Conservation (phyloP, 2,329 filamentous ascomycete species). For the Trichophyton schoenleinii region DNA sequence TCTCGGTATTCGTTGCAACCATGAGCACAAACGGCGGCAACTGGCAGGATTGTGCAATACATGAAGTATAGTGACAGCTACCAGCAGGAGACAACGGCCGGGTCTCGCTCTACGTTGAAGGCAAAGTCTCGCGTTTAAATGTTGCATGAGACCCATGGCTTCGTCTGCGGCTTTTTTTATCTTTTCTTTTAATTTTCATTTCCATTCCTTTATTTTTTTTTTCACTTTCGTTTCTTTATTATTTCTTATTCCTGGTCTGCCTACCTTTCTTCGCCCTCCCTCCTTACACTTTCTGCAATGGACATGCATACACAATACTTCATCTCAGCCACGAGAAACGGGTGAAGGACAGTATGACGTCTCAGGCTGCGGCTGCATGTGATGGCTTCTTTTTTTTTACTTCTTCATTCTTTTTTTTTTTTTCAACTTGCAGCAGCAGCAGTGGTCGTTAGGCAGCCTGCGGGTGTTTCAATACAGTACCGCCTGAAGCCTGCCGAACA, state of each 20-base stretch:
- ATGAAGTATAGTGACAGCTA: neutral
- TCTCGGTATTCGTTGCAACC: neutral
- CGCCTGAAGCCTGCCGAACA: neutral
- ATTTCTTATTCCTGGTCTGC: neutral
- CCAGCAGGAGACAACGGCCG: neutral
- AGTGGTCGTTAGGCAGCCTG: neutral
- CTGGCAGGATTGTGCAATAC: neutral
- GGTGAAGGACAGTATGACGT: neutral
- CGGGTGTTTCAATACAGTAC: neutral
- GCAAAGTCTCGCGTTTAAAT: neutral
- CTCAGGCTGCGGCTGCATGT: neutral
- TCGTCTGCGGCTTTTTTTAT: neutral
- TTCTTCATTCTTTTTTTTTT: neutral
- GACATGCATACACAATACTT: neutral
- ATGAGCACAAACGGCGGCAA: neutral
- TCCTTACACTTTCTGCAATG: neutral
- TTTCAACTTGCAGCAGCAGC: neutral
- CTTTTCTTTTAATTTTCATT: neutral
- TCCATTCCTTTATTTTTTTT: neutral
- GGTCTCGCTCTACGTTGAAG: neutral
- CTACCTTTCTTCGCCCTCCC: neutral
- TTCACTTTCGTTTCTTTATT: neutral
- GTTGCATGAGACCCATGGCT: neutral
- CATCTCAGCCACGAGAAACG: neutral
- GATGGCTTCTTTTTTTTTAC: neutral